phyloP scores from a whole-genome alignment of 305 asterid species.

The Solanum chacoense region DNA sequence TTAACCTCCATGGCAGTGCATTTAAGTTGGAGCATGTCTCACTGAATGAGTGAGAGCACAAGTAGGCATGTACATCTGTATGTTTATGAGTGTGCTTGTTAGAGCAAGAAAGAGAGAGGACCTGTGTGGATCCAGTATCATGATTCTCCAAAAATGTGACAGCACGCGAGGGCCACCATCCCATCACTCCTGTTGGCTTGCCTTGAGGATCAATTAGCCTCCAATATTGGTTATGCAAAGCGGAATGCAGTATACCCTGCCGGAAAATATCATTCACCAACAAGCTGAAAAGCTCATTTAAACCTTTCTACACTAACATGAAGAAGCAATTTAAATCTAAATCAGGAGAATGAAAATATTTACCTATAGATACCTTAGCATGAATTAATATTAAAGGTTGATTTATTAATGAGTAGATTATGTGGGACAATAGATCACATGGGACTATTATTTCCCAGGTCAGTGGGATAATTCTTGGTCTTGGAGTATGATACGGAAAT shows the following conservation, averaged over 20 bases:
- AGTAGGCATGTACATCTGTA: background rate
- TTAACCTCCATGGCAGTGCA: background rate
- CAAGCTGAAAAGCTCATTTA: background rate
- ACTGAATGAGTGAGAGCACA: background rate
- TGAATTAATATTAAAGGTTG: background rate
- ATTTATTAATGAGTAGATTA: background rate
- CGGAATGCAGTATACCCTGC: slow-evolving; percentile 39
- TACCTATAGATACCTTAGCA: background rate
- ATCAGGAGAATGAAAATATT: background rate
- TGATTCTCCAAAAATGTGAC: slow-evolving; percentile 58
- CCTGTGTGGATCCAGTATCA: slow-evolving; percentile 65
- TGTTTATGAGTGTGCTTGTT: background rate
- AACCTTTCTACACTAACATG: background rate
- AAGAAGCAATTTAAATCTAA: background rate
- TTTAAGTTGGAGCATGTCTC: background rate
- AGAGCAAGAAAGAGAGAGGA: slow-evolving; percentile 4
- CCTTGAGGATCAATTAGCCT: slow-evolving; percentile 47
- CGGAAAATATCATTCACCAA: background rate
- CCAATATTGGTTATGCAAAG: slow-evolving; percentile 43
- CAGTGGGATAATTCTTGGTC: background rate
- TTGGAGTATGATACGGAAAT: background rate
- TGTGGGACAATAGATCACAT: background rate
- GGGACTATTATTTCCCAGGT: background rate
- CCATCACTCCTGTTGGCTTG: slow-evolving; percentile 60
- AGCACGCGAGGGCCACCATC: slow-evolving; percentile 69